Evolutionary conservation across 139 green algal species (phyloP), one percentile per base, ranked within the genome.

Genomic region (Edaphochlamys debaryana): DNA sequence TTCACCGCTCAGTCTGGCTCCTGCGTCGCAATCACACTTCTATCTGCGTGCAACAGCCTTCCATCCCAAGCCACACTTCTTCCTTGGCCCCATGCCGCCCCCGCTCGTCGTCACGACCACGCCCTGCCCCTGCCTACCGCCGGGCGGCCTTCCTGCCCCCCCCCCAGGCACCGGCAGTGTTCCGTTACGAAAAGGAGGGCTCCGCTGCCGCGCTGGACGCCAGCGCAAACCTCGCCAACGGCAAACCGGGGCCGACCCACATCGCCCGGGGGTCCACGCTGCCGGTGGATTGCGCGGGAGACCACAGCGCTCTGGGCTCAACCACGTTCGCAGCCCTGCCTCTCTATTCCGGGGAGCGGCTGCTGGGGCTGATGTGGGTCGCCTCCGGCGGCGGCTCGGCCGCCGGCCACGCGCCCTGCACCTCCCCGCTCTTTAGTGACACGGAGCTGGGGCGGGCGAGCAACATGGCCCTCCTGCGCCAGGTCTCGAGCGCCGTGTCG

Each of bases 311-410:
- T 5, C 41, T 48, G 1, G 75, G 60, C 30, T 41, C 75, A n/a
- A 81, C 37, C 60, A 27, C 15, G 60, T 81, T 81, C 19, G 75
- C 75, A 2, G 75, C 75, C 4, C 75, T 81, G 75, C 60, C 75
- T 37, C 75, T 81, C 22, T 38, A 9, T 22, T 45, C 25, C 41
- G 75, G 75, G 19, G 75, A 81, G 29, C 75, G 75, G 4, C 75
- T 81, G 30, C 40, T 81, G 25, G 75, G 60, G 6, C 32, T 81
- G 27, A 60, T 81, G 0, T 72, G 40, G 40, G 25, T 81, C 4
- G 41, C 69, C 8, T 8, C 30, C 34, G 34, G 22, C 22, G 15
- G 15, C 6, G 27, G 22, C 4, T 30, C 60, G 30, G 34, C 4
- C 11, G 32, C 36, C 6, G 0, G 34, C 23, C 1, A 13, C 1